Conservation (phyloP, 2,329 filamentous ascomycete species). For the Xylariaceae sp. region DNA sequence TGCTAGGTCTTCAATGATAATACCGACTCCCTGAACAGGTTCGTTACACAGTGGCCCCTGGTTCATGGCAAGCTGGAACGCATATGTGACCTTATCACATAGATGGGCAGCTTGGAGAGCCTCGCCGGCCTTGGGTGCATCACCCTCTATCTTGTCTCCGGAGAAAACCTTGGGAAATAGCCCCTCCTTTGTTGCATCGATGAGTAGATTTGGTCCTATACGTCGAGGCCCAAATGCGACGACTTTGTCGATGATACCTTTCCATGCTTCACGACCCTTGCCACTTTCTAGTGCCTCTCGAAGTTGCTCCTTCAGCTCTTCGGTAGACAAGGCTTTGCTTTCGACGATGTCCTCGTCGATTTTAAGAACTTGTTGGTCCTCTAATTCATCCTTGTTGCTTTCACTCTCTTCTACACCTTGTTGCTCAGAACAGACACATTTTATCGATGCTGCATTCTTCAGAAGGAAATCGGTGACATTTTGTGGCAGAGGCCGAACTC, state of each 20-base stretch:
- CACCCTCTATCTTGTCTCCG: constrained; percentile 42
- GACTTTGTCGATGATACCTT: constrained; percentile 77
- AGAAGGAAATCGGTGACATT: constrained; percentile 84
- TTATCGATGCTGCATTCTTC: constrained; percentile 81
- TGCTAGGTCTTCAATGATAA: constrained; percentile 82
- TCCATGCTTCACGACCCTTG: constrained; percentile 80
- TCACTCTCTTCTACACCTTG: constrained; percentile 55
- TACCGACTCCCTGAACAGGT: constrained; percentile 89
- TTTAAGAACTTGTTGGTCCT: constrained; percentile 50
- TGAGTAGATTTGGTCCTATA: constrained; percentile 85
- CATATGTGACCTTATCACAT: constrained; percentile 88
- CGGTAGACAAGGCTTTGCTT: constrained; percentile 68
- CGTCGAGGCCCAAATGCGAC: constrained; percentile 88
- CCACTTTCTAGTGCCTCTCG: constrained; percentile 71
- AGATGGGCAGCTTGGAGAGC: constrained; percentile 70
- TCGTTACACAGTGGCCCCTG: constrained; percentile 93
- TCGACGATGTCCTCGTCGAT: constrained; percentile 65
- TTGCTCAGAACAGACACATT: constrained; percentile 76
- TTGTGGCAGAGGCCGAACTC: constrained; percentile 78
- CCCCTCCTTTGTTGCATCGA: constrained; percentile 78
- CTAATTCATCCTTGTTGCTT: constrained; percentile 42
- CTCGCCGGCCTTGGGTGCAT: constrained; percentile 52
- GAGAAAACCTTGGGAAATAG: constrained; percentile 73
- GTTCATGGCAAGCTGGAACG: constrained; percentile 88
- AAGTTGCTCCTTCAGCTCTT: constrained; percentile 80